Evolutionary conservation across 345 rosid species (phyloP), one percentile per base, ranked within the genome.

Genomic region (Ceriops zippeliana): DNA sequence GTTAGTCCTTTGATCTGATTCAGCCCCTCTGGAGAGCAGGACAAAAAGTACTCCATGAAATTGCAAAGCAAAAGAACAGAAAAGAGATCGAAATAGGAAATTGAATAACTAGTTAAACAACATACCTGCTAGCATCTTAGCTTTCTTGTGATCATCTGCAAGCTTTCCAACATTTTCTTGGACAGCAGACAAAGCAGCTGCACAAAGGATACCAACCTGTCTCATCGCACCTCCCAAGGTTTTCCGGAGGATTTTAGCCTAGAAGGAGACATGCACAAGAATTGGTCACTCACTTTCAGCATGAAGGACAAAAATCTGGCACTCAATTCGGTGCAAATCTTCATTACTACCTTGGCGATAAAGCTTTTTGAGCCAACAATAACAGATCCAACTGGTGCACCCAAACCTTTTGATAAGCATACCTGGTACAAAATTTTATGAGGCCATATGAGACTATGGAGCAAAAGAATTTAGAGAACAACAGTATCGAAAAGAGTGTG

Each of bases 161-260:
- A 91, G 99, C 83, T 91, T 90, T 52, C 60, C 67, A 8, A 87
- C 75, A 53, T 85, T 88, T 52, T 95, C 89, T 64, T 79, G 85
- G 49, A 95, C 66, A 7, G 96, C 96, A 46, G 90, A 89, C 58
- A 91, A 74, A 30, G 90, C 99, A 6, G 96, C 96, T 1, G 96
- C 96, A 59, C 97, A 95, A 34, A 95, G 83, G 72, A 89, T 76
- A 21, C 99, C 98, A 0, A 90, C 62, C 76, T 88, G 99, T 79
- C 97, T 85, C 99, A 95, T 91, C 64, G 96, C 98, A 24, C 99
- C 99, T 21, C 97, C 99, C 72, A 91, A 73, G 64, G 99, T 90
- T 78, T 95, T 95, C 81, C 96, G 81, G 30, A 95, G 84, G 74
- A 83, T 82, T 83, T 85, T 87, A 62, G 99, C 96, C 99, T 91